Evolutionary conservation across 1,284 basidiomycete species (phyloP), one percentile per base, ranked within the genome.

Genomic region (Fomitopsis pinicola): DNA sequence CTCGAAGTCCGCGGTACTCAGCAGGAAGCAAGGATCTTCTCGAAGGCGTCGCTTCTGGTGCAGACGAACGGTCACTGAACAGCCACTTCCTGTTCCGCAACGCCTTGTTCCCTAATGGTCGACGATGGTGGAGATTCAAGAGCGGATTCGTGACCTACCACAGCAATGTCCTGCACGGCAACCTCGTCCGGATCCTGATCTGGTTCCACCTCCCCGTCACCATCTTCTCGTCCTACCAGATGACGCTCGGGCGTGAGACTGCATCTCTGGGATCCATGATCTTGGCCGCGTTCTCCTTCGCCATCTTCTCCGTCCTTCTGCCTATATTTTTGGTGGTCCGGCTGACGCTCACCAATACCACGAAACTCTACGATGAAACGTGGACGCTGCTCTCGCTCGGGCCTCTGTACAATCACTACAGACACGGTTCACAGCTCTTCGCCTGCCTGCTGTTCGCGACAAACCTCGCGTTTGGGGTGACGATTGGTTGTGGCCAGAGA

Each of bases 121-220:
- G 68, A 40, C 66, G 63, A 55, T 89, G 87, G 86, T 84, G 86
- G 79, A 76, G 78, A 55, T 69, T 85, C 44, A 83, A 85, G 50
- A 80, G 83, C 28, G 82, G 86, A 64, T 81, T 88, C 63, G 85
- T 84, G 59, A 89, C 89, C 8, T 90, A 93, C 74, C 91, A 93
- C 71, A 82, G 86, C 17, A 89, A 82, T 65, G 84, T 92, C 57
- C 76, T 93, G 52, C 88, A 92, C 66, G 96, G 96, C 53, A 98
- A 98, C 75, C 84, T 98, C 57, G 85, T 96, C 59, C 89, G 97
- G 57, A 81, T 97, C 60, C 83, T 98, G 48, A 81, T 96, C 59
- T 80, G 97, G 44, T 98, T 98, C 78, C 96, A 98, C 76, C 84
- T 98, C 22, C 96, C 96, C 10, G 83, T 98, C 66, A 97, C 94